phyloP scores from a whole-genome alignment of 192 early-diverging fungal genomes.

The Spizellomyces punctatus region DNA sequence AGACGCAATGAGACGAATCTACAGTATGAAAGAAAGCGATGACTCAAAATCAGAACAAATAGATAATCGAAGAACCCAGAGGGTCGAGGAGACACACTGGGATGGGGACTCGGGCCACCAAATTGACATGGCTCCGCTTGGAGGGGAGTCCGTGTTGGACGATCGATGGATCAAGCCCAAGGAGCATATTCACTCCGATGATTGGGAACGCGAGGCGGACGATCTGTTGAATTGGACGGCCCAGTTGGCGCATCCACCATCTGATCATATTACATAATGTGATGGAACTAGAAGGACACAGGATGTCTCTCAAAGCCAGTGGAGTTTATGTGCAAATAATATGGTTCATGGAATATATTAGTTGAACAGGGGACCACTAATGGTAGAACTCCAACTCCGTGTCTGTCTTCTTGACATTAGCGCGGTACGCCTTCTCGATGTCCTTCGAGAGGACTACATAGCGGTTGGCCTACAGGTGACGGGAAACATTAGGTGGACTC shows the following conservation, averaged over 20 bases:
- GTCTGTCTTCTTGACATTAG: constrained; percentile 95
- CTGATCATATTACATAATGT: background rate
- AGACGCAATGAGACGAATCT: constrained; percentile 16
- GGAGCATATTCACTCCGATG: background rate
- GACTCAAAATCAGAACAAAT: constrained; percentile 4
- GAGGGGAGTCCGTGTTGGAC: background rate
- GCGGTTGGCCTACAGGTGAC: constrained; percentile 70
- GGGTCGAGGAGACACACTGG: background rate
- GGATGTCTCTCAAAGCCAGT: too few species aligned
- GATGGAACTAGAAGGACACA: too few species aligned
- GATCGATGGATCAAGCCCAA: too few species aligned
- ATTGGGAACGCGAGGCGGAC: constrained; percentile 51
- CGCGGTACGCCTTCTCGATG: constrained; percentile 93
- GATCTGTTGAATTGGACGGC: constrained; percentile 44
- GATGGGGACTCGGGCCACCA: constrained; percentile 6
- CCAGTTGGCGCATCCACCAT: constrained; percentile 14
- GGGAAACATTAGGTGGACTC: background rate
- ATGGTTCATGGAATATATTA: too few species aligned
- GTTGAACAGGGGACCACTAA: constrained; percentile 45
- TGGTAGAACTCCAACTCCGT: constrained; percentile 96
- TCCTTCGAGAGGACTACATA: constrained; percentile 95
- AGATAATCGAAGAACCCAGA: background rate
- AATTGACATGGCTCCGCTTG: background rate
- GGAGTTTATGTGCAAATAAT: too few species aligned
- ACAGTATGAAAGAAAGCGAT: constrained; percentile 6